Conservation (phyloP, 2,329 filamentous ascomycete species). For the Ceratocystis albifundus region DNA sequence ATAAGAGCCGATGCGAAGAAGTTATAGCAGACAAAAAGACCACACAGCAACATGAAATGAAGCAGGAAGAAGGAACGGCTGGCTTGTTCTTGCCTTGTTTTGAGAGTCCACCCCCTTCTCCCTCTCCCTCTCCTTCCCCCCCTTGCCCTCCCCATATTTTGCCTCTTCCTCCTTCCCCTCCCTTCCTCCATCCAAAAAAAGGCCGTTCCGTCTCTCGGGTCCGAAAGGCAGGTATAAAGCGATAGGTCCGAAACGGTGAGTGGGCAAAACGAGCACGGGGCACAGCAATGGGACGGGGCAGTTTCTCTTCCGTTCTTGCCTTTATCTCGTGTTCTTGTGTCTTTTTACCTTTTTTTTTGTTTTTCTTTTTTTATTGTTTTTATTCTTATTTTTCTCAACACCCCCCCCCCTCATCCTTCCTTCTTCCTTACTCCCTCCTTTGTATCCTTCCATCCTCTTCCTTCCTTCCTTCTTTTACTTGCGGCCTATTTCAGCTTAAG, state of each 20-base stretch:
- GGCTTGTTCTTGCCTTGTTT: neutral
- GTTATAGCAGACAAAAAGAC: neutral
- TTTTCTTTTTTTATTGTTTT: too few relatives aligned
- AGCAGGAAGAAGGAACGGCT: neutral
- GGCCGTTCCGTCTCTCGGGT: neutral
- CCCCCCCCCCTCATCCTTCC: too few relatives aligned
- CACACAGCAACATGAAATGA: neutral
- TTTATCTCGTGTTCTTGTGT: neutral
- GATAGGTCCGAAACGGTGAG: constrained; percentile 10
- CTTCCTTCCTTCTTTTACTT: neutral
- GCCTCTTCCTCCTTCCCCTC: neutral
- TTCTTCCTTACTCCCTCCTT: neutral
- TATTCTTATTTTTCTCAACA: neutral
- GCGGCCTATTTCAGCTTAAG: neutral
- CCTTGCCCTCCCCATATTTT: neutral
- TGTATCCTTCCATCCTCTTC: neutral
- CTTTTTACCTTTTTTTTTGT: too few relatives aligned
- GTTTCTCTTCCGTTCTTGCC: neutral
- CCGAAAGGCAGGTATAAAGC: neutral
- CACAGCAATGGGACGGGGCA: neutral
- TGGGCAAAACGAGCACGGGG: constrained; percentile 1
- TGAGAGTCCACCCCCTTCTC: too few relatives aligned
- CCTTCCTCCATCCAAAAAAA: constrained; percentile 2
- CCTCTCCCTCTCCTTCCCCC: too few relatives aligned
- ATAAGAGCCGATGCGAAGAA: neutral